These are phyloP conservation scores for Hansenula lynferdii DNA, from an alignment of 1,139 yeast species.

Conservation along the genomic window DNA sequence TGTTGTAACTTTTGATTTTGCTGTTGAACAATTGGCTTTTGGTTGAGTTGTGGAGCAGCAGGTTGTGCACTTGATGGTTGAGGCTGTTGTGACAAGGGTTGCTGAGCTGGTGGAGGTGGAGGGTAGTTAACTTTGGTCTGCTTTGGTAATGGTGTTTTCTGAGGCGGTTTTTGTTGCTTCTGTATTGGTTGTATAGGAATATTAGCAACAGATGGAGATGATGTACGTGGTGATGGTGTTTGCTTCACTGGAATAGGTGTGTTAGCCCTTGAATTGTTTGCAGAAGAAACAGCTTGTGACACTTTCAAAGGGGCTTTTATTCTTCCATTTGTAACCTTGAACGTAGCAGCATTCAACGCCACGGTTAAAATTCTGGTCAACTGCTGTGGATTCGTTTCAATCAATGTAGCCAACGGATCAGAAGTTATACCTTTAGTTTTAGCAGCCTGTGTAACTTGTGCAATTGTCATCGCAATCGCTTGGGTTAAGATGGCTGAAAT, in stretches of 20 bases:
- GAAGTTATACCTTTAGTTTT: slow-evolving; percentile 80
- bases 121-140: no score
- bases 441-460: slow-evolving; percentile 85
- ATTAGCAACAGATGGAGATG: slow-evolving; percentile 1
- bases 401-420: slow-evolving; percentile 73
- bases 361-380: slow-evolving; percentile 78
- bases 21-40: background rate
- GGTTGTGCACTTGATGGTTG: background rate
- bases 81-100: slow-evolving; percentile 1
- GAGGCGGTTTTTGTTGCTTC: background rate
- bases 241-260: background rate
- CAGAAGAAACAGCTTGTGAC: slow-evolving; percentile 18
- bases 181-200: slow-evolving; percentile 1
- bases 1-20: background rate
- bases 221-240: slow-evolving; percentile 1
- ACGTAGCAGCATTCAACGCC: slow-evolving; percentile 76
- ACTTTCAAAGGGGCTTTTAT: slow-evolving; percentile 31
- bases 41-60: background rate
- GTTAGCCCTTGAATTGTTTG: slow-evolving; percentile 3
- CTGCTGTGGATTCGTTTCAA: slow-evolving; percentile 85
- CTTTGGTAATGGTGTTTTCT: background rate
- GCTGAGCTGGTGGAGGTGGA: background rate
- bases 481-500: slow-evolving; percentile 83
- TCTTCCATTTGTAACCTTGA: slow-evolving; percentile 48
- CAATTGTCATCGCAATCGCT: slow-evolving; percentile 89